Percentiles rank a stretch among this genome's conserved stretches.
Evolutionary conservation across 768 basidiomycete genomes (phyloP).

Genomic region (Tephrocybe rancida): DNA sequence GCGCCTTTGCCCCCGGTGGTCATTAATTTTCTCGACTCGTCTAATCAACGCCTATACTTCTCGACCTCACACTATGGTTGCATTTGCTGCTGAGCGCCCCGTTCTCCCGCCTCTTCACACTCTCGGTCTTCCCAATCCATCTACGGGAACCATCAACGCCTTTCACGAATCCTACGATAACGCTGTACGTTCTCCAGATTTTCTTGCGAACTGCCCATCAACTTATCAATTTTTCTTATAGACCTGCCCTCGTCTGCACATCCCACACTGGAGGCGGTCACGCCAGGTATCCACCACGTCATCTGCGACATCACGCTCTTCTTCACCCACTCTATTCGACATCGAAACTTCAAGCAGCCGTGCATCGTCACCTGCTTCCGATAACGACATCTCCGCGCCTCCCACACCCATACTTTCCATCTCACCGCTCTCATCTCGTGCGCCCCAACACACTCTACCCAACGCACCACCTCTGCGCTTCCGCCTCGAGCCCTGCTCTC

Average conservation of each 20-base stretch:
- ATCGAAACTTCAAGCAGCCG: constrained; percentile 12
- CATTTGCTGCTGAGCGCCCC: constrained; percentile 38
- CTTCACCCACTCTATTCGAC: constrained; percentile 31
- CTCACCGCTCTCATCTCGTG: constrained; percentile 23
- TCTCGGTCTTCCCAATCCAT: constrained; percentile 40
- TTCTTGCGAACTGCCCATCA: background rate
- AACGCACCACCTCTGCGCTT: constrained; percentile 13
- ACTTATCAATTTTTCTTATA: constrained; percentile 14
- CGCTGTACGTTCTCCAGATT: constrained; percentile 12
- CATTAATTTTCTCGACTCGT: constrained; percentile 22
- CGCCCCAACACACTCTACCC: constrained; percentile 20
- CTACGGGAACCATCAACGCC: constrained; percentile 6
- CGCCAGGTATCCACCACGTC: constrained; percentile 41
- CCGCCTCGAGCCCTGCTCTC: constrained; percentile 46
- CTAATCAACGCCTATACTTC: constrained; percentile 6
- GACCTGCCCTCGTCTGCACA: constrained; percentile 20
- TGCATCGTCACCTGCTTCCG: background rate
- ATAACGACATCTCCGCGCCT: constrained; percentile 12
- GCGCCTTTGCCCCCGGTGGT: constrained; percentile 40
- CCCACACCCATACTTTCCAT: constrained; percentile 38
- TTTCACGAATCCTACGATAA: constrained; percentile 19
- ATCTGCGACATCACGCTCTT: constrained; percentile 40
- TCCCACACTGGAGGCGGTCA: constrained; percentile 20
- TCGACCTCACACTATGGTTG: constrained; percentile 14
- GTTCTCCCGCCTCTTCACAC: constrained; percentile 56